Evolutionary conservation across 345 rosid genomes (phyloP), one percentile per base, ranked within the genome.

Genomic region (Eucalyptus leucophloia): DNA sequence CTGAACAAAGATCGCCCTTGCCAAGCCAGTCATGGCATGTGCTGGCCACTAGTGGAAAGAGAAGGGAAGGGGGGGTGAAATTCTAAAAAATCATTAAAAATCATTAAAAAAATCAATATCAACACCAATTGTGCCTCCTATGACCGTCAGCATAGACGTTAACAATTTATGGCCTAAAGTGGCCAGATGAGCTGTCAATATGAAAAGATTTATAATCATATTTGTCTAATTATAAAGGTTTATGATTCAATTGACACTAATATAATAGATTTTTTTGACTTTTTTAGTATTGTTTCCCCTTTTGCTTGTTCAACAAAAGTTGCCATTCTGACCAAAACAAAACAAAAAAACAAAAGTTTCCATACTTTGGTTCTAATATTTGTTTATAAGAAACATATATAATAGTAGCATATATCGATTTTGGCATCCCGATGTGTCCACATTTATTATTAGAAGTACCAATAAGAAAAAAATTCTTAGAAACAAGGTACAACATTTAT

Each of bases 181-280:
- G 62, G 62, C 13, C 0, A 1, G 1, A 56, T 24, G 14, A 3
- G 12, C 14, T 56, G 0, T 10, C 30, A 24, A 56, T 56, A 11
- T 56, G 13, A 56, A 56, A 24, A 56, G 13, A 10, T 23, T 24
- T 56, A 56, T 56, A 56, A 23, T 4, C 13, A 56, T 23, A 56
- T 56, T 10, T 56, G 14, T 56, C 30, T 56, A 56, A 24, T 56
- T 56, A 56, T 3, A 56, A 24, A 56, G 6, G 13, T 56, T 26
- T 56, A 56, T 56, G 14, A 24, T 56, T 56, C 28, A 56, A 56
- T 56, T 56, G 30, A 26, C 24, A 24, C 5, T 24, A 24, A 56
- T 56, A 56, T 24, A 56, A 56, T 1, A 24, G 1, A 24, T 56
- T 24, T 23, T 8, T 23, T 21, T 23, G 3, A 56, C 12, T 56